Evolutionary conservation across 495 filamentous ascomycete genomes (phyloP).

Genomic region (Mycothermus thermophilus): DNA sequence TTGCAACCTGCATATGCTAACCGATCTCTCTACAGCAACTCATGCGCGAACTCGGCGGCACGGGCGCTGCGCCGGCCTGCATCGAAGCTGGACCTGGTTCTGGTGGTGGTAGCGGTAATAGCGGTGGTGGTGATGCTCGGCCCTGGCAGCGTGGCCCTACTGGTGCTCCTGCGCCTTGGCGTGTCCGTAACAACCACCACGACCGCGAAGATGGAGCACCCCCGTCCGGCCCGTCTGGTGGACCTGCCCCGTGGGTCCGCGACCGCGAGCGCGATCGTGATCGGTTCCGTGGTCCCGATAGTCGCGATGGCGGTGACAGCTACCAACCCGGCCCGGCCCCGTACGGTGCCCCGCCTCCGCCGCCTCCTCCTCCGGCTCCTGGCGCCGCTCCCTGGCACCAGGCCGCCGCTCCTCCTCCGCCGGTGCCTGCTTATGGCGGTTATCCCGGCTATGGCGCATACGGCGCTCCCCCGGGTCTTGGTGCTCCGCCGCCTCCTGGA

Average conservation of each 20-base stretch:
- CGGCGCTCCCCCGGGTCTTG: slow-evolving; percentile 48
- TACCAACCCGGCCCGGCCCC: slow-evolving; percentile 37
- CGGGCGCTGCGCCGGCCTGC: slow-evolving; percentile 54
- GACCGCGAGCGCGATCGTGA: slow-evolving; percentile 34
- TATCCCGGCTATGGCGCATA: slow-evolving; percentile 47
- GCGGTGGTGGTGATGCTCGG: slow-evolving; percentile 40
- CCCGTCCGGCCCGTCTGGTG: slow-evolving; percentile 22
- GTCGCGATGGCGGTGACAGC: slow-evolving; percentile 22
- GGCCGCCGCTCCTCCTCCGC: slow-evolving; percentile 20
- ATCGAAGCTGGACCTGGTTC: slow-evolving; percentile 76
- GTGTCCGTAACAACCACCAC: slow-evolving; percentile 30
- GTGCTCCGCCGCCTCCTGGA: slow-evolving; percentile 45
- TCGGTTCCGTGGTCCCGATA: slow-evolving; percentile 10
- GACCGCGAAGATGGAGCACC: slow-evolving; percentile 25
- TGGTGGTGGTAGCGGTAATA: slow-evolving; percentile 26
- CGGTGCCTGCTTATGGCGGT: slow-evolving; percentile 31
- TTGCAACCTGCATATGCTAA: too few relatives aligned
- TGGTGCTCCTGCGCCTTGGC: slow-evolving; percentile 76
- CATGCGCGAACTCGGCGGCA: slow-evolving; percentile 82
- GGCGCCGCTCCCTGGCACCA: slow-evolving; percentile 61
- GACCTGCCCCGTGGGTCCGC: slow-evolving; percentile 41
- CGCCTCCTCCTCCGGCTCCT: slow-evolving; percentile 20
- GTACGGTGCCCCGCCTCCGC: slow-evolving; percentile 19
- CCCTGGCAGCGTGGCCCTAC: slow-evolving; percentile 89
- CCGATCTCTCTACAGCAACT: slow-evolving; percentile 60